Evolutionary conservation across 352 stramenopile species (phyloP).

Genomic region (Peronospora belbahrii): DNA sequence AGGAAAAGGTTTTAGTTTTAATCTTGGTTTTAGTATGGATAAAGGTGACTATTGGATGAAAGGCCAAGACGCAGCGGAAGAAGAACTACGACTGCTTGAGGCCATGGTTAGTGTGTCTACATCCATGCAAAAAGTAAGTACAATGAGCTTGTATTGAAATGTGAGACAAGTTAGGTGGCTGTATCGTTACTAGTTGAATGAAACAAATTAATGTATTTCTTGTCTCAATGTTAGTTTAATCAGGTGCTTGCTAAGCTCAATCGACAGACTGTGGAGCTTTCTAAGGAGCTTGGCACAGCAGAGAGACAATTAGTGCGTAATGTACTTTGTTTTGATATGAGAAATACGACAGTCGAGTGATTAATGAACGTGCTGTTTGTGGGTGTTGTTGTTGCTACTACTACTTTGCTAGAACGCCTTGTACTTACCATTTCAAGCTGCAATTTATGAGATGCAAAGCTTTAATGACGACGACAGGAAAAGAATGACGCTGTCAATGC

Average conservation of each 20-base stretch:
- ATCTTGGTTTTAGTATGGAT: too few relatives aligned
- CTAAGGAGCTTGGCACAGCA: constrained; percentile 36
- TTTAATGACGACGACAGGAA: constrained; percentile 9
- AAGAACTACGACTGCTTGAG: constrained; percentile 43
- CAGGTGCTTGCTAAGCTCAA: constrained; percentile 40
- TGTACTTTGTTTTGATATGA: too few relatives aligned
- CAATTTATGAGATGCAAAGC: constrained; percentile 54
- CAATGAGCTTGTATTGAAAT: neutral
- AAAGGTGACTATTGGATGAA: constrained; percentile 18
- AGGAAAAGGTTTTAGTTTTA: neutral
- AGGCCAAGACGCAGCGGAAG: constrained; percentile 31
- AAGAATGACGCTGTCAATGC: constrained; percentile 10
- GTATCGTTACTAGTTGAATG: neutral
- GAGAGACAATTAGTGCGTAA: constrained; percentile 40
- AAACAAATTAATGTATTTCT: neutral
- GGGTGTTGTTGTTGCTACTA: too few relatives aligned
- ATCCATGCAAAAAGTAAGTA: constrained; percentile 38
- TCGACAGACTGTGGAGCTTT: constrained; percentile 37
- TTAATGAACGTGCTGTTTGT: constrained; percentile 1
- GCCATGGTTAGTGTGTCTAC: constrained; percentile 31
- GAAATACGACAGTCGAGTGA: neutral
- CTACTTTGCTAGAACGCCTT: constrained; percentile 42
- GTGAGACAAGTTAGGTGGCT: neutral
- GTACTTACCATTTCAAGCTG: constrained; percentile 47
- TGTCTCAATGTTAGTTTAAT: constrained; percentile 33